phyloP scores from a whole-genome alignment of 805 yeast genomes.

The Naumovozyma baii region DNA sequence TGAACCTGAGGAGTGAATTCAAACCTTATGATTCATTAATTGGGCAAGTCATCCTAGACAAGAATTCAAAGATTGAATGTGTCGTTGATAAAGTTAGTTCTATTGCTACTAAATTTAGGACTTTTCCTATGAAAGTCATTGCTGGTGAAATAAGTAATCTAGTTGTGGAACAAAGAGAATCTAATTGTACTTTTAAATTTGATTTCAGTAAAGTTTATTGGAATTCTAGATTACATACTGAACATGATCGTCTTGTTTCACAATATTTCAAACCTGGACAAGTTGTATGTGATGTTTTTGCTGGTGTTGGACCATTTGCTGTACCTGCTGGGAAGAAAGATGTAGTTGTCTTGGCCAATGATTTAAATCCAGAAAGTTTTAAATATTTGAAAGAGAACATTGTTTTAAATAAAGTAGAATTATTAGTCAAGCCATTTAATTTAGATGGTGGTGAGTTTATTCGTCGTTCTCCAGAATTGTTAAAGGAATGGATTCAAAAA shows the following conservation, averaged over 20 bases:
- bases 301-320: slow-evolving; percentile 98
- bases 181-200: slow-evolving; percentile 75
- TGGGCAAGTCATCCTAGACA: slow-evolving; percentile 85
- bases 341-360: slow-evolving; percentile 80
- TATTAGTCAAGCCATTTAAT: slow-evolving; percentile 54
- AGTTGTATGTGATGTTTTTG: slow-evolving; percentile 90
- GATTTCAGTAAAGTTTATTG: slow-evolving; percentile 93
- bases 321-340: slow-evolving; percentile 87
- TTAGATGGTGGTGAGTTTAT: slow-evolving; percentile 82
- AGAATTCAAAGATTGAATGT: slow-evolving; percentile 63
- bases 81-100: slow-evolving; percentile 88
- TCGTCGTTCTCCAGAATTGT: slow-evolving; percentile 41
- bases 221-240: slow-evolving; percentile 92
- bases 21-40: slow-evolving; percentile 72
- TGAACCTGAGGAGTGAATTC: slow-evolving; percentile 75
- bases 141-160: slow-evolving; percentile 71
- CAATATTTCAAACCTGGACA: slow-evolving; percentile 50
- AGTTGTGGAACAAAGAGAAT: slow-evolving; percentile 73
- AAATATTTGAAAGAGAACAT: slow-evolving; percentile 62
- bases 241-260: slow-evolving; percentile 72
- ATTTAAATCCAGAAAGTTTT: slow-evolving; percentile 80
- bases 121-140: slow-evolving; percentile 85
- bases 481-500: slow-evolving; percentile 37
- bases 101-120: slow-evolving; percentile 80
- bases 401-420: slow-evolving; percentile 47